phyloP scores from a whole-genome alignment of 2,329 filamentous ascomycete genomes.

The Beauveria bassiana region DNA sequence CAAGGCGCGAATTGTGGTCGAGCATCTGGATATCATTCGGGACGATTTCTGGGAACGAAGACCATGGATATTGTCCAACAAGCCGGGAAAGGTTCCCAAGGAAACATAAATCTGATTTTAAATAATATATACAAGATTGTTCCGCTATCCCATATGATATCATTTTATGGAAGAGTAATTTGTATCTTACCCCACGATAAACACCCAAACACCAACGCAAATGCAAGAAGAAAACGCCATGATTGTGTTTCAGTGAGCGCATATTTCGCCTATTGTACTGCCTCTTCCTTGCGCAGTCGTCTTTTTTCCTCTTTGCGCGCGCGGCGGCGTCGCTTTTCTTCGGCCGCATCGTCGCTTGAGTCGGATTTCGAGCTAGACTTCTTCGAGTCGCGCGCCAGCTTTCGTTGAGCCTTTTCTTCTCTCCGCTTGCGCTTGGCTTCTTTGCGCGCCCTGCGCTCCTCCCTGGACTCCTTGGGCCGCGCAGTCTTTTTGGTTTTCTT shows the following conservation, averaged over 20 bases:
- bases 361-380: constrained; percentile 22
- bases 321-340: constrained; percentile 40
- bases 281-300: constrained; percentile 27
- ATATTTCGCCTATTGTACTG: constrained; percentile 10
- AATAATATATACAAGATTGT: neutral
- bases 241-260: neutral
- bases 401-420: neutral
- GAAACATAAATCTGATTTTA: constrained; percentile 32
- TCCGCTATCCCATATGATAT: neutral
- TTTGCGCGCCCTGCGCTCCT: constrained; percentile 31
- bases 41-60: constrained; percentile 87
- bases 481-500: constrained; percentile 18
- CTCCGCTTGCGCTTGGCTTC: constrained; percentile 23
- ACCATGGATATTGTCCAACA: constrained; percentile 75
- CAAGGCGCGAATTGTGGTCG: constrained; percentile 73
- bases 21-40: constrained; percentile 90
- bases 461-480: constrained; percentile 32
- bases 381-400: constrained; percentile 18
- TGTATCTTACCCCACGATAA: neutral
- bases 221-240: constrained; percentile 6
- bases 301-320: constrained; percentile 37
- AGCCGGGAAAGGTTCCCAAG: constrained; percentile 62
- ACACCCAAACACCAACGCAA: neutral
- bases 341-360: constrained; percentile 22
- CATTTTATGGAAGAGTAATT: neutral